Conservation (phyloP, 805 yeast species). For the Yarrowia sp. region DNA sequence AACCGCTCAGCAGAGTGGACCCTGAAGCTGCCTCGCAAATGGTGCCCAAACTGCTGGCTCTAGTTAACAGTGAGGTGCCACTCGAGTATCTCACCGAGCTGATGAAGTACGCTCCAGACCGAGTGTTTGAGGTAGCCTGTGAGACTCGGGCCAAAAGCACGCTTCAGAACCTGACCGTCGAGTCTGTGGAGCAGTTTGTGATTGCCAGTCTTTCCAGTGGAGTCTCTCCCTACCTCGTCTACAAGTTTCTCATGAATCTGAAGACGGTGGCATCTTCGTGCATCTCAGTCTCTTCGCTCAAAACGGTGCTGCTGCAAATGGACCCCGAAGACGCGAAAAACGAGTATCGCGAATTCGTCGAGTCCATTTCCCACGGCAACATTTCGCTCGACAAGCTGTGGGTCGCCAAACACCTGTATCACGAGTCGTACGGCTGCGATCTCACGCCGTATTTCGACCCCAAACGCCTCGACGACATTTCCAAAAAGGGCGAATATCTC, state of each 20-base stretch:
- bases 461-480: background rate
- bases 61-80: background rate
- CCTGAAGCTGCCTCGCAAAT: background rate
- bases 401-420: background rate
- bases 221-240: background rate
- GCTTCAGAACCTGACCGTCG: background rate
- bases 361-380: background rate
- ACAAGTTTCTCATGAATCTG: background rate
- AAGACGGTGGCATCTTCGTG: background rate
- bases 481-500: background rate
- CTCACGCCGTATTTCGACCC: background rate
- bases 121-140: background rate
- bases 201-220: background rate
- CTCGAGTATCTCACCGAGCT: background rate
- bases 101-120: background rate
- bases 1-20: background rate
- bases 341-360: background rate
- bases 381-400: background rate
- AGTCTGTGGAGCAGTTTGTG: background rate
- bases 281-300: background rate
- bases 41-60: constrained; percentile 1
- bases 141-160: background rate
- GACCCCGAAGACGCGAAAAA: background rate
- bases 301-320: constrained; percentile 3
- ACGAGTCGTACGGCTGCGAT: background rate